Conservation (phyloP, 768 basidiomycete species). For the Phlebiopsis gigantea region DNA sequence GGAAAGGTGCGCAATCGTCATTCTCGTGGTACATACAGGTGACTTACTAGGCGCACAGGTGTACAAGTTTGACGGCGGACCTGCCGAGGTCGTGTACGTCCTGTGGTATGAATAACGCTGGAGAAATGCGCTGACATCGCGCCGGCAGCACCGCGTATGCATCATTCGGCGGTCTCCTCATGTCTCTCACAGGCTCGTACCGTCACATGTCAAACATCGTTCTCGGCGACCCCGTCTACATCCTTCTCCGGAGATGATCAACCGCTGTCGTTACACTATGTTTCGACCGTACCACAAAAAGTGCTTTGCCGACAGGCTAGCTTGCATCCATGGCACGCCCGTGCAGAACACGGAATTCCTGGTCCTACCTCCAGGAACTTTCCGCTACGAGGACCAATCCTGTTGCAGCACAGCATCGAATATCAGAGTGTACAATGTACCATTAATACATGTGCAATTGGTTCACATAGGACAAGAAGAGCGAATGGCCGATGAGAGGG, state of each 20-base stretch:
- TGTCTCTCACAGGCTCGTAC: constrained; percentile 90
- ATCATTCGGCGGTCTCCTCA: constrained; percentile 92
- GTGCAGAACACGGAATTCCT: too few relatives aligned
- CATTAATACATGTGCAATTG: background rate
- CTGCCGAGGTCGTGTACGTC: constrained; percentile 79
- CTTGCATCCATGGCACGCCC: too few relatives aligned
- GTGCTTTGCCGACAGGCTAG: too few relatives aligned
- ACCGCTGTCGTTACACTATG: too few relatives aligned
- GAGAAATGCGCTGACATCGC: constrained; percentile 4
- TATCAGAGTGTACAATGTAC: background rate
- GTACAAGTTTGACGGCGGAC: constrained; percentile 92
- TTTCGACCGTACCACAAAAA: too few relatives aligned
- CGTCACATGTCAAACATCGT: constrained; percentile 90
- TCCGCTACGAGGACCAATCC: too few relatives aligned
- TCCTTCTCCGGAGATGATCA: constrained; percentile 73
- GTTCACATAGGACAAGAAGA: background rate
- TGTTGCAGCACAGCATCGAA: background rate
- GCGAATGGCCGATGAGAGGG: too few relatives aligned
- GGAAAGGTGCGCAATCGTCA: constrained; percentile 65
- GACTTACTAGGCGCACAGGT: constrained; percentile 44
- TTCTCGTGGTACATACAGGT: background rate
- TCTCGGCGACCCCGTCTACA: constrained; percentile 88
- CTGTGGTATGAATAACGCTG: too few relatives aligned
- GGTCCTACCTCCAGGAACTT: too few relatives aligned
- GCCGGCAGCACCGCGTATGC: constrained; percentile 81